Conservation (phyloP, 371 early-diverging fungal species). For the Mucor sp. region DNA sequence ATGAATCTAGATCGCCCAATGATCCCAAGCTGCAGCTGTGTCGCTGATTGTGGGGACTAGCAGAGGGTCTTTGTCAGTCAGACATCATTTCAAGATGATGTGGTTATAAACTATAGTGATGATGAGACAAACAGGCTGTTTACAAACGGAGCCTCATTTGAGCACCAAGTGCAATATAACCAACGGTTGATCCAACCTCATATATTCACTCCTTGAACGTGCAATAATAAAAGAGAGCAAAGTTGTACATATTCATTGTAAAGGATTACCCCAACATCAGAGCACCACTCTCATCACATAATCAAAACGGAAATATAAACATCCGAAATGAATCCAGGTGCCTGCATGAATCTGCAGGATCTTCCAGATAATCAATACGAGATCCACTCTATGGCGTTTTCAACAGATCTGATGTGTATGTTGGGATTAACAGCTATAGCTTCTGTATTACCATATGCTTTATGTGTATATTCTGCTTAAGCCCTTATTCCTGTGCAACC, state of each 20-base stretch:
- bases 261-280: no score
- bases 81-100: no score
- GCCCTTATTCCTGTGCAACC: no score
- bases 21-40: neutral
- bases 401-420: no score
- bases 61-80: neutral
- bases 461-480: no score
- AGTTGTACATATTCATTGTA: no score
- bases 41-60: neutral
- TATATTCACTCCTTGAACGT: neutral
- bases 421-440: no score
- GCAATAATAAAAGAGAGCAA: neutral
- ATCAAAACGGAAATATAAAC: neutral
- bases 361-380: no score
- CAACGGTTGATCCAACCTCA: neutral
- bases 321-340: neutral
- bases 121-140: neutral
- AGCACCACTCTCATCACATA: neutral
- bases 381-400: no score
- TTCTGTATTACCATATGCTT: no score
- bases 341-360: no score
- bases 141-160: neutral
- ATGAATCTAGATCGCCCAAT: neutral
- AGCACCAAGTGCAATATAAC: neutral
- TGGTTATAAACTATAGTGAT: no score